Evolutionary conservation across 176 grass and related monocot species (phyloP).

Genomic region (Bothriochloa decipiens): DNA sequence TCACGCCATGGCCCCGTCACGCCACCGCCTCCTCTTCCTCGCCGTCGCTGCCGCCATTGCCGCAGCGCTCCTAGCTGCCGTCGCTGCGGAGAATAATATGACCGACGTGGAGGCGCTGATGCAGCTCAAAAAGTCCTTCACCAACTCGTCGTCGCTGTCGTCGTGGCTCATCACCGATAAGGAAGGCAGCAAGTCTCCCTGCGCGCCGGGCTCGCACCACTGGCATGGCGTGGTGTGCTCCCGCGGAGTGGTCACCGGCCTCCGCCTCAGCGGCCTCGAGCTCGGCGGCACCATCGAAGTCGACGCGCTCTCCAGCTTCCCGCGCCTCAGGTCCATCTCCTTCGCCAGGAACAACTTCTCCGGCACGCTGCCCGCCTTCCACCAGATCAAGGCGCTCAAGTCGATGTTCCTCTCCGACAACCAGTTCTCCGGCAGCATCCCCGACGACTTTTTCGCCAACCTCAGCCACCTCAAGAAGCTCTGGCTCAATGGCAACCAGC

Average conservation of each 20-base stretch:
- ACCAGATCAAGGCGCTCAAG: conserved; percentile 64
- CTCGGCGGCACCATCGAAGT: conserved; percentile 68
- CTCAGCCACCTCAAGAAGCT: conserved; percentile 82
- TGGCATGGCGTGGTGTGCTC: conserved; percentile 78
- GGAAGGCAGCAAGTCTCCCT: conserved; percentile 51
- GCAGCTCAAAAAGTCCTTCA: conserved; percentile 74
- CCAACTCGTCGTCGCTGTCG: conserved; percentile 70
- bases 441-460: conserved; percentile 58
- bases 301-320: conserved; percentile 58
- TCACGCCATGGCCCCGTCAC: conserved; percentile 47
- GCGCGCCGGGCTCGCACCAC: conserved; percentile 39
- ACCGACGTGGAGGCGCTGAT: conserved; percentile 62
- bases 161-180: conserved; percentile 54
- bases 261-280: conserved; percentile 57
- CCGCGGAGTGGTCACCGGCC: conserved; percentile 46
- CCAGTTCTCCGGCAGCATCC: conserved; percentile 61
- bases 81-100: neutral
- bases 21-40: conserved; percentile 17
- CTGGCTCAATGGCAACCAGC: conserved; percentile 69
- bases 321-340: conserved; percentile 65
- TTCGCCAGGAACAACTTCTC: conserved; percentile 64
- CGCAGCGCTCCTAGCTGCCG: neutral
- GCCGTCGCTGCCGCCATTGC: neutral
- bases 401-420: conserved; percentile 81
- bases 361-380: conserved; percentile 58